phyloP scores from a whole-genome alignment of 1,139 yeast genomes.

The Hyphopichia pseudoburtonii region DNA sequence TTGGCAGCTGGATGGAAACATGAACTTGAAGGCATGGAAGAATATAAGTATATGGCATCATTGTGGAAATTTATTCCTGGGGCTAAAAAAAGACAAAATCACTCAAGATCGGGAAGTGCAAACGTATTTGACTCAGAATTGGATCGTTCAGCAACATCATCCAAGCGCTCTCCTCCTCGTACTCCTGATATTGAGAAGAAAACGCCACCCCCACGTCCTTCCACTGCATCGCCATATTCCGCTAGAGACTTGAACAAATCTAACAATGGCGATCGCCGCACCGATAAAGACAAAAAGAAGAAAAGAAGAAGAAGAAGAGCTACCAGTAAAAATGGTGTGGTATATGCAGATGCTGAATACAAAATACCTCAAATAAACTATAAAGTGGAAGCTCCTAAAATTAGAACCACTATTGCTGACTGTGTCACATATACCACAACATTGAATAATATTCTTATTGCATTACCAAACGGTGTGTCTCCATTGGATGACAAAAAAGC shows the following conservation, averaged over 20 bases:
- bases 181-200: conserved; percentile 7
- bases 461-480: conserved; percentile 51
- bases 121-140: conserved; percentile 14
- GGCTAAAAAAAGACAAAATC: conserved; percentile 9
- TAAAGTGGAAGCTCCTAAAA: conserved; percentile 71
- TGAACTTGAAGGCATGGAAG: conserved; percentile 52
- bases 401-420: conserved; percentile 68
- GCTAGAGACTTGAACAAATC: conserved; percentile 5
- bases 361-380: conserved; percentile 70
- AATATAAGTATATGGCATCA: conserved; percentile 50
- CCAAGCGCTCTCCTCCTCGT: conserved; percentile 2
- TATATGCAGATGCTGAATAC: conserved; percentile 55
- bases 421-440: conserved; percentile 74
- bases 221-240: conserved; percentile 22
- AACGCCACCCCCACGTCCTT: conserved; percentile 32
- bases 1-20: conserved; percentile 66
- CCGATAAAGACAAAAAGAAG: too few species aligned
- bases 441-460: conserved; percentile 62
- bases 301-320: conserved; percentile 19
- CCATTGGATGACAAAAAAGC: conserved; percentile 66
- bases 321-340: conserved; percentile 19
- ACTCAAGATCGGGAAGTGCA: conserved; percentile 10
- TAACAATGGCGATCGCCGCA: too few species aligned
- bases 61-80: conserved; percentile 43
- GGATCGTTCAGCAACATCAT: conserved; percentile 11